Base-by-base conservation (phyloP, 768 basidiomycete species). In the Pleurotus eryngii region DNA sequence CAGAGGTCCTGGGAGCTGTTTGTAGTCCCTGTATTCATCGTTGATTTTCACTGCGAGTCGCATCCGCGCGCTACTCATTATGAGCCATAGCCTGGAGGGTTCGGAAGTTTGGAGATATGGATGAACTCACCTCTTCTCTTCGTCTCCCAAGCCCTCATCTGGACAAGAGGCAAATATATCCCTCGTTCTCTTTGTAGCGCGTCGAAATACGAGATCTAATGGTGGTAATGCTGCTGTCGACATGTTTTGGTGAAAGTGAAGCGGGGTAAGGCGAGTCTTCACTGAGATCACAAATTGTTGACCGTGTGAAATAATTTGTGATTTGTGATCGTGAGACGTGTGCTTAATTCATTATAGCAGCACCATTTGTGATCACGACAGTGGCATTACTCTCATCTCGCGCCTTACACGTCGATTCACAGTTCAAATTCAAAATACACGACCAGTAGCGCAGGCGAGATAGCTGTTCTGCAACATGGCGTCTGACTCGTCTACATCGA, bases 21-120 rank as follows among this genome's bases (percentile, higher is more conserved):
- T 92, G 67, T 81, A 90, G 68, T 97, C 85, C 47, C 82, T 81
- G 70, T 95, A 99, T 74, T 98, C 96, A 67, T 92, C 86, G 35
- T 86, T 80, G 27, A 98, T 88, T 77, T 97, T 97, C 48, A 90
- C 84, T 2, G 92, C 79, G 37, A 97, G 70, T 37, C 87, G 83
- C 47, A 92, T 69, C 39, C 87, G 81, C n/a, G 85, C 76, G 64
- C 92, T 90, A 57, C 43, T 35, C 12, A 40, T n/a, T 20, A 48
- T 39, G 38, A 26, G 51, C 42, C n/a, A 17, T 17, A n/a, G n/a
- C 20, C 20, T 45, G 20, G 0, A 45, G 3, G 4, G 20, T 45
- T 45, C 14, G 18, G 40, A 48, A 26, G 47, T 50, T 30, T n/a
- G 40, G 7, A 5, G 9, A n/a, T n/a, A n/a, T n/a, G n/a, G n/a